Evolutionary conservation across 106 monocot species (phyloP).

Genomic region (Posidonia australis): DNA sequence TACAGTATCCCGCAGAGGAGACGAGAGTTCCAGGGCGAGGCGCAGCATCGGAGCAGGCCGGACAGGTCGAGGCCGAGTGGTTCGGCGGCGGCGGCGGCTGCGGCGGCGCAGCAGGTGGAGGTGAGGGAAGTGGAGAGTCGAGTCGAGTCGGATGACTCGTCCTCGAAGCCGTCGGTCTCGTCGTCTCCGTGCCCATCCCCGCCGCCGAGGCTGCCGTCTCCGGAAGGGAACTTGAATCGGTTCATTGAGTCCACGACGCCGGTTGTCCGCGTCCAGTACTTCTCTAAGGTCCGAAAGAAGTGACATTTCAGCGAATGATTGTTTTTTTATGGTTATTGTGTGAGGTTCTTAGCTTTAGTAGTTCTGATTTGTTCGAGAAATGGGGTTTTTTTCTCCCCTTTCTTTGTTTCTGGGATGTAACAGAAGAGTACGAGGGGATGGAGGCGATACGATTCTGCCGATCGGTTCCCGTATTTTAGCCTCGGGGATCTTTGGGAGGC

Average conservation of each 20-base stretch:
- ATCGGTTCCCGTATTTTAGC: constrained; percentile 31
- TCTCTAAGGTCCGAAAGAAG: constrained; percentile 32
- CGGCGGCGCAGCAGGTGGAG: constrained; percentile 4
- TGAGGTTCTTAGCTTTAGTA: not conserved
- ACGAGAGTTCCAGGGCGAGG: not conserved
- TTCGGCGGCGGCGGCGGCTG: constrained; percentile 8
- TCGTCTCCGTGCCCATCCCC: constrained; percentile 27
- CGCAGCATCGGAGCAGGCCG: constrained; percentile 7
- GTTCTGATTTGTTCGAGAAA: not conserved
- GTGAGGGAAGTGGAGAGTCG: constrained; percentile 22
- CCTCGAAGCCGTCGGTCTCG: constrained; percentile 42
- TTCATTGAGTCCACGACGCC: constrained; percentile 66
- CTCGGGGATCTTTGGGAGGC: constrained; percentile 77
- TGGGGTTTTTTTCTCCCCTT: not conserved
- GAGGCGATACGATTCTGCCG: constrained; percentile 24
- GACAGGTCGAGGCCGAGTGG: constrained; percentile 1
- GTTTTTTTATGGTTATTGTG: not conserved
- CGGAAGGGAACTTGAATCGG: constrained; percentile 52
- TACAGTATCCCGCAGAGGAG: no score
- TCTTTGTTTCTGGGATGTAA: not conserved
- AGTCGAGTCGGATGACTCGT: constrained; percentile 44
- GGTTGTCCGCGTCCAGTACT: constrained; percentile 32
- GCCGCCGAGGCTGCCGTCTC: constrained; percentile 16
- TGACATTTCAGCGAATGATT: not conserved
- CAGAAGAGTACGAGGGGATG: constrained; percentile 38